These are phyloP conservation scores for Rutstroemia sp. DNA, from an alignment of 2,329 filamentous ascomycete genomes.

Conservation along the genomic window DNA sequence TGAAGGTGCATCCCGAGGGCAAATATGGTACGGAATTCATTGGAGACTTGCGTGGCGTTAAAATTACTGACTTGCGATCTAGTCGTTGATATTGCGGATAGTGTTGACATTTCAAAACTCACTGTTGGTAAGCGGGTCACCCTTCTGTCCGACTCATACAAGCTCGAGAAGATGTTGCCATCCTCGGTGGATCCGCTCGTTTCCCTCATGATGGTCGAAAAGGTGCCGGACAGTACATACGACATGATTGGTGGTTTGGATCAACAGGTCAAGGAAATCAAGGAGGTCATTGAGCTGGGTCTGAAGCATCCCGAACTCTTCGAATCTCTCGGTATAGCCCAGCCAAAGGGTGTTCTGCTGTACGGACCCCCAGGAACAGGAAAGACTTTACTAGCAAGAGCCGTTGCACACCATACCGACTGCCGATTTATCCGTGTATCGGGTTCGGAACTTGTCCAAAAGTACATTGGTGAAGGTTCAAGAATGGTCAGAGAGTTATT, in stretches of 20 bases:
- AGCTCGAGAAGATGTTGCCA: conserved; percentile 96
- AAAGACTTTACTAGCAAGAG: conserved; percentile 90
- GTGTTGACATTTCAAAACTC: conserved; percentile 90
- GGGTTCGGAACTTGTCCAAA: conserved; percentile 93
- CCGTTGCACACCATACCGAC: conserved; percentile 95
- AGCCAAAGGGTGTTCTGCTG: conserved; percentile 93
- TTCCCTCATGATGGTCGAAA: conserved; percentile 99
- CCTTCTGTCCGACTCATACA: conserved; percentile 93
- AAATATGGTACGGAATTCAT: conserved; percentile 76
- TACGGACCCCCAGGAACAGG: conserved; percentile 96
- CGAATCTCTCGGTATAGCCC: conserved; percentile 96
- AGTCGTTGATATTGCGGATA: conserved; percentile 96
- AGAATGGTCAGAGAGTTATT: conserved; percentile 98
- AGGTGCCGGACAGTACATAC: conserved; percentile 98
- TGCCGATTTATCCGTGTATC: conserved; percentile 99
- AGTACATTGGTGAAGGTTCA: conserved; percentile 97
- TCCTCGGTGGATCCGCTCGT: conserved; percentile 97
- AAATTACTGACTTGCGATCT: neutral
- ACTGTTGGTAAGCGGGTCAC: conserved; percentile 97
- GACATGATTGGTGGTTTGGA: conserved; percentile 99
- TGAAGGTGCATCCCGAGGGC: conserved; percentile 97
- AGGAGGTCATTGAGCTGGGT: conserved; percentile 97
- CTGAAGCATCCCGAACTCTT: conserved; percentile 98
- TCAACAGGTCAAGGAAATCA: conserved; percentile 99
- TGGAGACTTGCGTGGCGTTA: no score